These are phyloP conservation scores for Bauhinia variegata DNA, from an alignment of 306 rosid genomes.

Conservation along the genomic window DNA sequence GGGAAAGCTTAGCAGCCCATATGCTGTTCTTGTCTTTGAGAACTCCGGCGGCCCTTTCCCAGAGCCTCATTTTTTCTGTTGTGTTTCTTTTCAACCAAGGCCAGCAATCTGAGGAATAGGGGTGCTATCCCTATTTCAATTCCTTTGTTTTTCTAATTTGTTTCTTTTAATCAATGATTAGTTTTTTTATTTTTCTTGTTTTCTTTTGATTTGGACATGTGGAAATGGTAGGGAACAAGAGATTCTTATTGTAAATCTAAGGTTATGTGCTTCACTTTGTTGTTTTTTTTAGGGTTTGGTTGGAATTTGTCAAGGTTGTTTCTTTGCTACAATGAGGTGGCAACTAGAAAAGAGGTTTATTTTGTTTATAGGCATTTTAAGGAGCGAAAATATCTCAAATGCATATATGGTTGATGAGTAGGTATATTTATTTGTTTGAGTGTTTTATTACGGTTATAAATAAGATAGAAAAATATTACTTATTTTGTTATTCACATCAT, in stretches of 20 bases:
- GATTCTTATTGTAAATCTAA: neutral
- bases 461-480: no score
- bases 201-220: neutral
- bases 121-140: neutral
- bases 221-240: neutral
- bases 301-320: slow-evolving; percentile 36
- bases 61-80: slow-evolving; percentile 63
- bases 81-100: neutral
- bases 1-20: slow-evolving; percentile 52
- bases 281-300: slow-evolving; percentile 9
- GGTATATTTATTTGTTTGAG: no score
- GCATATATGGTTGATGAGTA: no score
- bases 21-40: slow-evolving; percentile 81
- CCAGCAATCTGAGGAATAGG: neutral
- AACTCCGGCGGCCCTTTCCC: slow-evolving; percentile 65
- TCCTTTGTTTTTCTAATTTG: neutral
- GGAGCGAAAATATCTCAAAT: no score
- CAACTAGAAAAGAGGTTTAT: no score
- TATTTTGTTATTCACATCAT: no score
- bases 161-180: no score
- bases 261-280: neutral
- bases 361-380: no score
- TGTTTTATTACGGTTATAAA: no score
- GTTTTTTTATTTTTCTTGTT: no score
- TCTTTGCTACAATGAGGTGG: neutral